These are phyloP conservation scores for Parathielavia hyrcaniae DNA, from an alignment of 495 filamentous ascomycete species.

Conservation along the genomic window DNA sequence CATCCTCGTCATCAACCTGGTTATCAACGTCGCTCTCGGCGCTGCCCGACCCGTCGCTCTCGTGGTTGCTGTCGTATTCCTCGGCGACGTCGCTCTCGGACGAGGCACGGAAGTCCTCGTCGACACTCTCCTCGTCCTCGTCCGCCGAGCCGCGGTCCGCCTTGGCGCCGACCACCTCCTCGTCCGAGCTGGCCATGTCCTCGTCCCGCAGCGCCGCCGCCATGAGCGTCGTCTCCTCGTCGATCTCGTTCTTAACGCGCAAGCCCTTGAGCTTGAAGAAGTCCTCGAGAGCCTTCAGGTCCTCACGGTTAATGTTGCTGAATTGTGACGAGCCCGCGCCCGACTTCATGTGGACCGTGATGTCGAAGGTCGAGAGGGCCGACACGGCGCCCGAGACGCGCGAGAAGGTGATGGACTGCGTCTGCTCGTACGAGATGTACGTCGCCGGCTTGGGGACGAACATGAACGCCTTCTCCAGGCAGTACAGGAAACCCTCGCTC, in stretches of 20 bases:
- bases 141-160: constrained; percentile 86
- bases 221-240: constrained; percentile 59
- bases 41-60: constrained; percentile 68
- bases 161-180: constrained; percentile 69
- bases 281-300: constrained; percentile 87
- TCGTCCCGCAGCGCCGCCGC: constrained; percentile 74
- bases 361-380: constrained; percentile 93
- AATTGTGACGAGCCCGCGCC: constrained; percentile 79
- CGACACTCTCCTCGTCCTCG: constrained; percentile 88
- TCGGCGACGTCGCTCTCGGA: constrained; percentile 93
- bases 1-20: constrained; percentile 37
- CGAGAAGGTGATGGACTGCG: constrained; percentile 85
- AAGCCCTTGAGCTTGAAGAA: constrained; percentile 93
- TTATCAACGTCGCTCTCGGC: constrained; percentile 51
- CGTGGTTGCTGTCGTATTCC: constrained; percentile 86
- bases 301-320: constrained; percentile 98
- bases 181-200: constrained; percentile 69
- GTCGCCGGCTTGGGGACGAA: constrained; percentile 98
- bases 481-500: constrained; percentile 94
- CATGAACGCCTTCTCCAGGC: constrained; percentile 96
- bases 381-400: constrained; percentile 91
- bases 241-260: constrained; percentile 92
- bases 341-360: constrained; percentile 79
- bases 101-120: constrained; percentile 92
- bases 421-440: constrained; percentile 89